These are phyloP conservation scores for Apostasia shenzhenica DNA, from an alignment of 106 monocot species.

Conservation along the genomic window DNA sequence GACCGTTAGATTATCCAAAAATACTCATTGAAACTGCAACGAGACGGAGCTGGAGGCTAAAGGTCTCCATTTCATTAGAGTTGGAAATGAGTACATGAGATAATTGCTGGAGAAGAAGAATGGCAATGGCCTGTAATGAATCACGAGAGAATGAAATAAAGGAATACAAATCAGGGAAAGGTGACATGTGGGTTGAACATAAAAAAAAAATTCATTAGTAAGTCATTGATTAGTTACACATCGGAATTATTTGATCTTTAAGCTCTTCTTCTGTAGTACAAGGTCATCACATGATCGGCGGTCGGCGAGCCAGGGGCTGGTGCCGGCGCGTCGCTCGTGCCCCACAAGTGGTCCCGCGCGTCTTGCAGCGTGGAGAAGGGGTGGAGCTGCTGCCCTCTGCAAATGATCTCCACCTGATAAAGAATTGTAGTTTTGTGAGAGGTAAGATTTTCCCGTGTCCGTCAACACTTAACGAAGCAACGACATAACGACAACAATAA, in stretches of 20 bases:
- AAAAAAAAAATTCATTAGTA: background rate
- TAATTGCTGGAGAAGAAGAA: too few relatives aligned
- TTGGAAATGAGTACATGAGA: too few relatives aligned
- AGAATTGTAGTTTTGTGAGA: too few relatives aligned
- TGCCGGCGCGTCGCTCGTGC: background rate
- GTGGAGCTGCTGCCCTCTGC: conserved; percentile 50
- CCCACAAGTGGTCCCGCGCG: conserved; percentile 49
- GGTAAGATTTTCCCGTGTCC: too few relatives aligned
- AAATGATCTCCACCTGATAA: conserved; percentile 40
- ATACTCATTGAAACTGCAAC: too few relatives aligned
- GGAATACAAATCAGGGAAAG: too few relatives aligned
- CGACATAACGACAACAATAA: background rate
- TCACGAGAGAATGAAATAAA: too few relatives aligned
- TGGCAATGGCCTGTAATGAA: too few relatives aligned
- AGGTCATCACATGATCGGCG: conserved; percentile 20
- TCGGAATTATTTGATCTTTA: background rate
- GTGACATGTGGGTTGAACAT: too few relatives aligned
- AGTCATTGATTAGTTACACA: conserved; percentile 3
- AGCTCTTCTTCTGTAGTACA: conserved; percentile 23
- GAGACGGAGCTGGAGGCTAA: too few relatives aligned
- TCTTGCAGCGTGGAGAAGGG: conserved; percentile 38
- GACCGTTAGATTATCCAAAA: too few relatives aligned
- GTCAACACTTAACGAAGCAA: background rate
- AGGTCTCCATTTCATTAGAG: too few relatives aligned
- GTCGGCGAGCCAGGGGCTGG: background rate